Base-by-base conservation (phyloP, 1,139 yeast genomes). In the Debaryomyces psychrophilus region DNA sequence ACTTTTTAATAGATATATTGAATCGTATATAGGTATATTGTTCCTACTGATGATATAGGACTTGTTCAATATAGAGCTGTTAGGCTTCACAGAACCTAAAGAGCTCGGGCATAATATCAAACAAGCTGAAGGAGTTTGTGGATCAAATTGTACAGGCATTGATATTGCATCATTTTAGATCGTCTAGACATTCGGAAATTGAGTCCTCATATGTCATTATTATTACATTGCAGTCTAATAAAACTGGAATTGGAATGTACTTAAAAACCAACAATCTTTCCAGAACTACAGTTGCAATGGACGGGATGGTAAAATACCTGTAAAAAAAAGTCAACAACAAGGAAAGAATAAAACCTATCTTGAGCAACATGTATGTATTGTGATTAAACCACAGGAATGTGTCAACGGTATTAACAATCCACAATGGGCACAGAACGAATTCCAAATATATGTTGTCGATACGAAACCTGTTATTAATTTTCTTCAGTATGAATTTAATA, bases 211-310 rank as follows among this genome's bases (percentile, higher is more conserved):
- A 37, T 8, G 8, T 37, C 12, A 20, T 27, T 3, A 12, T 37
- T 8, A 20, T 37, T 17, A 37, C 22, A 2, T 25, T 37, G 20
- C 8, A 37, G 25, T 37, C 40, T 23, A 37, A 37, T 49, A 54
- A 14, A 49, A 53, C 17, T 31, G 54, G 15, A 14, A 50, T 18
- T 49, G 48, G 17, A 52, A 51, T 31, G 46, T 46, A 37, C 9
- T 9, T 28, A 55, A 56, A 42, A 37, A 37, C 15, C 40, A 37
- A 26, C 28, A 15, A 5, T 37, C 40, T 2, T 15, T 37, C 9
- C 31, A 37, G 22, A 25, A 14, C 11, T 37, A 25, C 8, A 26
- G 31, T 27, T 37, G 40, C 11, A 26, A 37, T 25, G 22, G 27
- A 5, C 31, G 25, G 12, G 31, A 37, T n/a, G 31, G 31, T 25